Evolutionary conservation across 2,329 filamentous ascomycete genomes (phyloP).

Genomic region (Juglanconis juglandina): DNA sequence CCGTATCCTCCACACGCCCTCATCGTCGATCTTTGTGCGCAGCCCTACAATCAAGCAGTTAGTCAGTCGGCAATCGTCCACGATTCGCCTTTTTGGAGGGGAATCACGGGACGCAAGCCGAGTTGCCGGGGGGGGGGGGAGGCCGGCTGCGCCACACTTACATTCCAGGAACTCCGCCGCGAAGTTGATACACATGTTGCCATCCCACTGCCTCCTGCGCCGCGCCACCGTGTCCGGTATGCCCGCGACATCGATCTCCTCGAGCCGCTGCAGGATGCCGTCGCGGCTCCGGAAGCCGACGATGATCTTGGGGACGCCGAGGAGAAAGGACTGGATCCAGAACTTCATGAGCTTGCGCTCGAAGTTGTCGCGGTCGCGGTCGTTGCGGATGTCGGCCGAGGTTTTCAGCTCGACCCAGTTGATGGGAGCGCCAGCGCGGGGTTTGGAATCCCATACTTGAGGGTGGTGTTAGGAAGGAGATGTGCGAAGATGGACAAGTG

Average conservation of each 20-base stretch:
- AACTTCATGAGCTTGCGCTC: constrained; percentile 91
- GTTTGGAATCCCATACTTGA: constrained; percentile 80
- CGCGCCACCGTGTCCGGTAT: constrained; percentile 75
- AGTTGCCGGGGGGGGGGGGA: no score
- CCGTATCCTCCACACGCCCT: constrained; percentile 78
- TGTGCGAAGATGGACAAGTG: neutral
- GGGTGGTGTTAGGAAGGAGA: neutral
- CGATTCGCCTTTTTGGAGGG: no score
- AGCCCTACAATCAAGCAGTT: constrained; percentile 47
- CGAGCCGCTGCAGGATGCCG: constrained; percentile 67
- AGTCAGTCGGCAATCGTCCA: neutral
- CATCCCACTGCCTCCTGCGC: constrained; percentile 75
- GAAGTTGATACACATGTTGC: constrained; percentile 91
- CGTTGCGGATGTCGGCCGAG: constrained; percentile 64
- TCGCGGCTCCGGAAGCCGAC: constrained; percentile 77
- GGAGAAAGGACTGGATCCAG: constrained; percentile 93
- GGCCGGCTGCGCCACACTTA: constrained; percentile 37
- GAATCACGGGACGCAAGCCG: neutral
- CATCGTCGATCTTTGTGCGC: constrained; percentile 60
- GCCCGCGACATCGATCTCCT: constrained; percentile 75
- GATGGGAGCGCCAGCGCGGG: constrained; percentile 62
- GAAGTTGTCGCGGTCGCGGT: constrained; percentile 69
- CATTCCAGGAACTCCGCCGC: constrained; percentile 73
- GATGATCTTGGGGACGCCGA: constrained; percentile 87
- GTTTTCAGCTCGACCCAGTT: constrained; percentile 98